A percentile compares a stretch with the other conserved stretches of the same genome.
Conservation (phyloP, 768 basidiomycete species). For the Russula virescens region DNA sequence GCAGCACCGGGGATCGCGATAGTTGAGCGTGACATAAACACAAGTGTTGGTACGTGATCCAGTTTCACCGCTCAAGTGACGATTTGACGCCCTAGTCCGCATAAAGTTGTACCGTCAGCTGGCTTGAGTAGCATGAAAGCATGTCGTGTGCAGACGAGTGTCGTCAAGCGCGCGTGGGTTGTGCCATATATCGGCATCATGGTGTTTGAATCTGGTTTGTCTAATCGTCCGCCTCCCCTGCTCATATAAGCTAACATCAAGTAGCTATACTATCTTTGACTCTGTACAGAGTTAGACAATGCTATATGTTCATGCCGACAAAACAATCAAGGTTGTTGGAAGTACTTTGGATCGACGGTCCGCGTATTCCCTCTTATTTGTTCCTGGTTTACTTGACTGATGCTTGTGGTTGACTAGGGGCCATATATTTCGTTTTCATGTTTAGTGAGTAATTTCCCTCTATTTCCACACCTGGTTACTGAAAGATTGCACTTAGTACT, state of each 20-base stretch:
- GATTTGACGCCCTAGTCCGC: neutral
- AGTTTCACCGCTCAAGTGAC: neutral
- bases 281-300: slow-evolving; percentile 10
- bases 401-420: neutral
- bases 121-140: too few relatives aligned
- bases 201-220: neutral
- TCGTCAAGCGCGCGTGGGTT: neutral
- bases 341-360: slow-evolving; percentile 20
- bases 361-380: neutral
- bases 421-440: slow-evolving; percentile 24
- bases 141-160: neutral
- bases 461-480: too few relatives aligned
- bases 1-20: neutral
- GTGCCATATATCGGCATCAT: neutral
- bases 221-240: neutral
- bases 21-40: neutral
- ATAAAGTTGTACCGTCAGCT: neutral
- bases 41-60: neutral
- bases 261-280: slow-evolving; percentile 14
- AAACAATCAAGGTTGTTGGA: slow-evolving; percentile 10
- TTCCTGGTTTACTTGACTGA: neutral
- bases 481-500: neutral
- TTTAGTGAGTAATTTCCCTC: slow-evolving; percentile 4
- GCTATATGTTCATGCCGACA: neutral
- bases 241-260: neutral